These are phyloP conservation scores for Saccharomyces hybrid DNA, from an alignment of 1,139 yeast genomes.

Conservation along the genomic window DNA sequence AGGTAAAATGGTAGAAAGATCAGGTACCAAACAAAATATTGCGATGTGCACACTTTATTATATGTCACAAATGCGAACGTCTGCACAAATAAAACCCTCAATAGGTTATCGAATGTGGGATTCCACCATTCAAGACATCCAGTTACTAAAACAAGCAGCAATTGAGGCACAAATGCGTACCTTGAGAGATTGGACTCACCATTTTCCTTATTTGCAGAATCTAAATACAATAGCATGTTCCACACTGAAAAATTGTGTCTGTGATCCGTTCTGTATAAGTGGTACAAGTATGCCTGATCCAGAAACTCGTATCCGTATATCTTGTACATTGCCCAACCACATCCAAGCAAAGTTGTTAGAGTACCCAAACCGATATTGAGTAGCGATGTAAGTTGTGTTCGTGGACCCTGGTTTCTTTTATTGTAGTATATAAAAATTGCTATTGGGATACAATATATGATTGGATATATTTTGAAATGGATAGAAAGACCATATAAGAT, in stretches of 20 bases:
- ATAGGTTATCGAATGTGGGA: constrained; percentile 16
- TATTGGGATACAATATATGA: constrained; percentile 65
- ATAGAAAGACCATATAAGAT: constrained; percentile 66
- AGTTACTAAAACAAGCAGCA: constrained; percentile 36
- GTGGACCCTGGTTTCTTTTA: not conserved
- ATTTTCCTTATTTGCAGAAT: constrained; percentile 36
- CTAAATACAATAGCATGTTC: constrained; percentile 66
- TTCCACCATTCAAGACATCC: constrained; percentile 11
- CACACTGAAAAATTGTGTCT: constrained; percentile 91
- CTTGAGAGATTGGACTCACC: constrained; percentile 31
- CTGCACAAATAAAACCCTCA: constrained; percentile 74
- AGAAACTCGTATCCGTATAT: constrained; percentile 70
- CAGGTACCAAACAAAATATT: constrained; percentile 88
- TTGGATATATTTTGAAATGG: constrained; percentile 87
- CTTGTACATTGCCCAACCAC: constrained; percentile 43
- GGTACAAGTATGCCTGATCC: constrained; percentile 77
- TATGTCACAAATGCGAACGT: constrained; percentile 85
- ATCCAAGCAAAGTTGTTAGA: constrained; percentile 37
- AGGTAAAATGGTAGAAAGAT: constrained; percentile 72
- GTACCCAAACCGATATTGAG: constrained; percentile 20
- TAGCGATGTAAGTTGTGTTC: constrained; percentile 3
- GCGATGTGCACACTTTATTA: constrained; percentile 92
- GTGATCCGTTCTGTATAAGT: constrained; percentile 77
- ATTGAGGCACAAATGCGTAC: constrained; percentile 78
- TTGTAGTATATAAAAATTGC: constrained; percentile 18